phyloP scores from a whole-genome alignment of 2,329 filamentous ascomycete species.

The Aspergillus hortae region DNA sequence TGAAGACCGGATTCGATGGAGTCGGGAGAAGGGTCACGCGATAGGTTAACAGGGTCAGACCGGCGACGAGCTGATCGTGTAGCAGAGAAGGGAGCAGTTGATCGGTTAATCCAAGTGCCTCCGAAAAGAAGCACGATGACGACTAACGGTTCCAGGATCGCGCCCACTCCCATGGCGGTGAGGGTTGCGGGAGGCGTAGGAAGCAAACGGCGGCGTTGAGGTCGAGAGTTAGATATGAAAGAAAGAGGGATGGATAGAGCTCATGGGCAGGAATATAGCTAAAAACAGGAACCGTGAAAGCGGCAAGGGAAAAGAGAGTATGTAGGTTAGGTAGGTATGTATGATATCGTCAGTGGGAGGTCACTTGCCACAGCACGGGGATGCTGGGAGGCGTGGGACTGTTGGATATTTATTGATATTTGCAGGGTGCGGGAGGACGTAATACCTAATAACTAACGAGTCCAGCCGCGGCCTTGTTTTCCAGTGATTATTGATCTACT shows the following conservation, averaged over 20 bases:
- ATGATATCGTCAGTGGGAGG: not conserved
- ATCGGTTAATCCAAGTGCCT: slow-evolving; percentile 60
- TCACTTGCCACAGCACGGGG: too few relatives aligned
- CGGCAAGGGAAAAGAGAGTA: not conserved
- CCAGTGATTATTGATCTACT: too few relatives aligned
- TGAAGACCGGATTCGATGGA: slow-evolving; percentile 25
- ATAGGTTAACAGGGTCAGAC: slow-evolving; percentile 11
- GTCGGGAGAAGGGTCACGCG: slow-evolving; percentile 32
- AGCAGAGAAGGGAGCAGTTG: slow-evolving; percentile 31
- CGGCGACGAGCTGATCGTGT: slow-evolving; percentile 16
- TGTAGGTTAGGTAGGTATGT: too few relatives aligned
- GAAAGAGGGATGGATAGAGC: not conserved
- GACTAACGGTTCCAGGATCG: slow-evolving; percentile 59
- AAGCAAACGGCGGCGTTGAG: not conserved
- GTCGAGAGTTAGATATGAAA: not conserved
- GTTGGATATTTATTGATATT: too few relatives aligned
- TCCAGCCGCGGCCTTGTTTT: too few relatives aligned
- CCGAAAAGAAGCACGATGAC: slow-evolving; percentile 59
- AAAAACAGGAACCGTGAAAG: not conserved
- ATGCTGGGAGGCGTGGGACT: too few relatives aligned
- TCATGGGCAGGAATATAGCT: not conserved
- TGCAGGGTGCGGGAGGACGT: too few relatives aligned
- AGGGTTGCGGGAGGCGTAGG: not conserved
- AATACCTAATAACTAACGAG: too few relatives aligned
- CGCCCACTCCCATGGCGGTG: slow-evolving; percentile 52